Evolutionary conservation across 1,284 basidiomycete genomes (phyloP).

Genomic region (Paramarasmius palmivorus): DNA sequence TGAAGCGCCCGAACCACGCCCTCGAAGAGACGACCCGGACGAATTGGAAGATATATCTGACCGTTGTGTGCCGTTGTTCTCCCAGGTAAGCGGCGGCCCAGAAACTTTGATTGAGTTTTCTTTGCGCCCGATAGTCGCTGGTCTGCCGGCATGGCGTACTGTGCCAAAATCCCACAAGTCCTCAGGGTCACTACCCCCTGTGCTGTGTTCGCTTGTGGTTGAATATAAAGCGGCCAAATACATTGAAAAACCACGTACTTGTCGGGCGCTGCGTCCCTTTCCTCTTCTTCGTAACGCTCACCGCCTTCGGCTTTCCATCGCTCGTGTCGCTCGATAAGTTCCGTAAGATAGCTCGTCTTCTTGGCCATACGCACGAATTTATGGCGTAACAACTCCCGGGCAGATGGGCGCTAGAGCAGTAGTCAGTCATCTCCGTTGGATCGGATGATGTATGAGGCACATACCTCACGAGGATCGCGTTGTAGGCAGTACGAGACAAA

Average conservation of each 20-base stretch:
- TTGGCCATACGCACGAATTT: slow-evolving; percentile 94
- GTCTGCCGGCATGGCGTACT: slow-evolving; percentile 64
- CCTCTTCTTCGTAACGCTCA: slow-evolving; percentile 71
- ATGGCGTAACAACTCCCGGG: slow-evolving; percentile 94
- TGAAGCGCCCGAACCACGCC: slow-evolving; percentile 7
- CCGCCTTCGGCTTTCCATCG: slow-evolving; percentile 94
- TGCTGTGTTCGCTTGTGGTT: too few relatives aligned
- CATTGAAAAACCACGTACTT: slow-evolving; percentile 50
- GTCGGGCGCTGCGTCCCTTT: slow-evolving; percentile 58
- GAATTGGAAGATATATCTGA: slow-evolving; percentile 16
- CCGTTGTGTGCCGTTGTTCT: slow-evolving; percentile 55
- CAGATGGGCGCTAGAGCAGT: slow-evolving; percentile 76
- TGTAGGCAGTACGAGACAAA: slow-evolving; percentile 94
- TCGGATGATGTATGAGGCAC: slow-evolving; percentile 25
- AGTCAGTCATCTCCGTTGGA: slow-evolving; percentile 3
- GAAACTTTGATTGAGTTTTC: slow-evolving; percentile 56
- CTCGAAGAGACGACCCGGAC: slow-evolving; percentile 9
- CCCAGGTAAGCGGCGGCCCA: slow-evolving; percentile 74
- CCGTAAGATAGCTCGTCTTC: slow-evolving; percentile 92
- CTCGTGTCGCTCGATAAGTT: slow-evolving; percentile 93
- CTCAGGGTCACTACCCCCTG: slow-evolving; percentile 64
- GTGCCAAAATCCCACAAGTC: slow-evolving; percentile 97
- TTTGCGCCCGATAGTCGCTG: slow-evolving; percentile 63
- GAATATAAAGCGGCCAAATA: too few relatives aligned
- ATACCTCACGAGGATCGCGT: slow-evolving; percentile 88